Evolutionary conservation across 2,329 filamentous ascomycete species (phyloP).

Genomic region (Trichophaea hybrida): DNA sequence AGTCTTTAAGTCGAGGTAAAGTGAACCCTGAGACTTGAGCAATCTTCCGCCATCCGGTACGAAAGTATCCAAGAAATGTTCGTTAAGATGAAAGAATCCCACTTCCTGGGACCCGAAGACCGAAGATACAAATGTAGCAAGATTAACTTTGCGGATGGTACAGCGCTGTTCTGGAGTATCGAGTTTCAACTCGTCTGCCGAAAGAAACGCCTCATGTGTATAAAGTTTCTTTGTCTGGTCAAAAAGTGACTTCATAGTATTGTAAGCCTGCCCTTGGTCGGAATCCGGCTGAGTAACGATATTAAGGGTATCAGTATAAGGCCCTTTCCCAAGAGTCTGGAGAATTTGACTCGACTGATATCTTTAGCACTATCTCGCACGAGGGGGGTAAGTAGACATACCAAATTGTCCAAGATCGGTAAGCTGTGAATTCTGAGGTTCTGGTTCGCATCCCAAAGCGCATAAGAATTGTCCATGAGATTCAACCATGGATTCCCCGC

Average conservation of each 20-base stretch:
- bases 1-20: constrained; percentile 52
- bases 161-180: constrained; percentile 41
- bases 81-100: constrained; percentile 48
- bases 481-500: not conserved
- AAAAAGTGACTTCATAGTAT: constrained; percentile 46
- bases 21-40: constrained; percentile 44
- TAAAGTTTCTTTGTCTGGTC: constrained; percentile 50
- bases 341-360: constrained; percentile 44
- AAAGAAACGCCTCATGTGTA: constrained; percentile 43
- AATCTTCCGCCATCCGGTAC: constrained; percentile 45
- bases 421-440: constrained; percentile 45
- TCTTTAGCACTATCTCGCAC: not conserved
- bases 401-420: constrained; percentile 47
- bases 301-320: constrained; percentile 42
- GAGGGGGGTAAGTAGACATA: constrained; percentile 29
- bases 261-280: constrained; percentile 46
- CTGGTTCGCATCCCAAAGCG: constrained; percentile 30
- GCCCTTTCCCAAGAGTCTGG: constrained; percentile 42
- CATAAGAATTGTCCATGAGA: constrained; percentile 7
- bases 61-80: constrained; percentile 49
- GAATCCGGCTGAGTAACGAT: constrained; percentile 43
- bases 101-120: constrained; percentile 51
- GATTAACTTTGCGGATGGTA: constrained; percentile 48
- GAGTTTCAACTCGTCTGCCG: constrained; percentile 39
- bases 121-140: constrained; percentile 49